Evolutionary conservation across 805 yeast species (phyloP).

Genomic region (Ogataea pignaliae): DNA sequence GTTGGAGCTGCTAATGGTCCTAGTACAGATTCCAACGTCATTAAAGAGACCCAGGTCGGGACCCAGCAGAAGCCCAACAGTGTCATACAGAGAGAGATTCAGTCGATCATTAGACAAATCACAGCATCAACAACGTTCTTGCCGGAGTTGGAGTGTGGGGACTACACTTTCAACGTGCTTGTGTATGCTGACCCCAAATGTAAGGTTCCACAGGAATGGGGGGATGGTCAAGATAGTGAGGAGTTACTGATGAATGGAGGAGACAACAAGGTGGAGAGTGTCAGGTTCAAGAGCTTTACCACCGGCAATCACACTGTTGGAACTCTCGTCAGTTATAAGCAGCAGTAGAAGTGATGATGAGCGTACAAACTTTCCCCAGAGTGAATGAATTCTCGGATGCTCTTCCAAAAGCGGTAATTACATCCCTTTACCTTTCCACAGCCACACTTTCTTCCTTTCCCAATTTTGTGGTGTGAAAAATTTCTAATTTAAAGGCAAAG

Average conservation of each 20-base stretch:
- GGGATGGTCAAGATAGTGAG: slow-evolving; percentile 59
- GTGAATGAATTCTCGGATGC: background rate
- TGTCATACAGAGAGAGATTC: slow-evolving; percentile 70
- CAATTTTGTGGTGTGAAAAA: background rate
- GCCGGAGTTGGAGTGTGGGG: slow-evolving; percentile 56
- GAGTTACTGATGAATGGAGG: slow-evolving; percentile 25
- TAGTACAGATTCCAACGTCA: slow-evolving; percentile 8
- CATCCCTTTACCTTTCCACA: too few species aligned
- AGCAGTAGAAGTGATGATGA: background rate
- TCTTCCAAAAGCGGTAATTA: background rate
- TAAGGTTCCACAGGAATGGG: slow-evolving; percentile 78
- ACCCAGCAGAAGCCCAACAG: slow-evolving; percentile 31
- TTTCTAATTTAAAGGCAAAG: too few species aligned
- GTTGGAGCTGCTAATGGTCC: slow-evolving; percentile 2
- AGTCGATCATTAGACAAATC: slow-evolving; percentile 80
- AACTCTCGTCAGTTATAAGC: slow-evolving; percentile 60
- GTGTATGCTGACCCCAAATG: slow-evolving; percentile 73
- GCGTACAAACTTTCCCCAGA: background rate
- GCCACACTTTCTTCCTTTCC: too few species aligned
- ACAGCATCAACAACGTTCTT: slow-evolving; percentile 84
- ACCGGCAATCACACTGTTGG: slow-evolving; percentile 70
- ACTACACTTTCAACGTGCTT: slow-evolving; percentile 75
- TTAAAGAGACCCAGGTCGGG: slow-evolving; percentile 6
- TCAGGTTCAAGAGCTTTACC: slow-evolving; percentile 61
- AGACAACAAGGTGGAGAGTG: slow-evolving; percentile 53